Base-by-base conservation (phyloP, 768 basidiomycete genomes). In the Lepiota brunneoincarnata region DNA sequence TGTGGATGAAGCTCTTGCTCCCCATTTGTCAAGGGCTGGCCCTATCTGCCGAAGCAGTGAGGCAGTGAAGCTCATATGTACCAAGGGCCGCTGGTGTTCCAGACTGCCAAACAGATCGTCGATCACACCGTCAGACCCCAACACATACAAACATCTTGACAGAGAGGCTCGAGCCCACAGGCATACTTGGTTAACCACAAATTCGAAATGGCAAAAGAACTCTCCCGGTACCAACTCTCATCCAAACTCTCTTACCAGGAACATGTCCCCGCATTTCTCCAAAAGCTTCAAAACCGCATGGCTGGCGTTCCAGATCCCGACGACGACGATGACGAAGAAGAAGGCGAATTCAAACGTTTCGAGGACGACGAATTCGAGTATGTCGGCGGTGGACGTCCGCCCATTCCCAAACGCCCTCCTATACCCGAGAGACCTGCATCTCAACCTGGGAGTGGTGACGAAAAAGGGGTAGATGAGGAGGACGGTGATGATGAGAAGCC, bases 401-500 rank as follows among this genome's bases (percentile, higher is more conserved):
- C 87, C n/a, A 89, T 89, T 28, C 88, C 88, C 11, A 70, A 76
- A 55, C 80, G 87, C n/a, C 87, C 88, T 38, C 68, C 85, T 11
- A 87, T 89, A 24, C 87, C 88, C 9, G 73, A 83, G 63, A 76
- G 87, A 31, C 87, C 86, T 0, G 78, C 74, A 11, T 79, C 82
- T 43, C 82, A 89, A 52, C 84, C 81, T 6, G 87, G 88, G 46
- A 89, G 87, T 59, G 88, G 80, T 11, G 59, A 60, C 26, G 59
- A 60, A 47, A 40, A 38, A 37, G 51, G 23, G 11, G 36, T 11
- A 17, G 84, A 85, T 48, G 89, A 91, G 54, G 60, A 67, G 11
- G 67, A 64, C 14, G 85, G 84, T 54, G 74, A 75, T 0, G 93
- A 93, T 61, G 93, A 95, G 68, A 85, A 80, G 59, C 93, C 93